Conservation (phyloP, 1,284 basidiomycete genomes). For the Sanghuangporus weigelae region DNA sequence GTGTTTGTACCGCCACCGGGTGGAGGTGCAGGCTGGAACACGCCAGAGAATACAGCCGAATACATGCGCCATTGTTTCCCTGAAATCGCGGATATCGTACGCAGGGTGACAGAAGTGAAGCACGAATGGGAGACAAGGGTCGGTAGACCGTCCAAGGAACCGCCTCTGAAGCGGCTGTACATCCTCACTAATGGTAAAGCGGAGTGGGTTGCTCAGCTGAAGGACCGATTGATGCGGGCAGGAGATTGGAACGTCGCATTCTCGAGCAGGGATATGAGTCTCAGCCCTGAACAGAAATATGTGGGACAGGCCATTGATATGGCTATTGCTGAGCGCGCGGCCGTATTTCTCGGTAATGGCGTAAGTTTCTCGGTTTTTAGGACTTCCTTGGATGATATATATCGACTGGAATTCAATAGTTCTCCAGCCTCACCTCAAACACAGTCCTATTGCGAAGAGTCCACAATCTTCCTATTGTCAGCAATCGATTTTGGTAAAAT, state of each 20-base stretch:
- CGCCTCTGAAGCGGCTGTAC: slow-evolving; percentile 28
- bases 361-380: slow-evolving; percentile 24
- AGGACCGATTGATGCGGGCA: slow-evolving; percentile 16
- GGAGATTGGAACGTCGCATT: slow-evolving; percentile 20
- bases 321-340: slow-evolving; percentile 34
- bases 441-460: slow-evolving; percentile 26
- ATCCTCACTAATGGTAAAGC: slow-evolving; percentile 34
- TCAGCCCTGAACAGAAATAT: slow-evolving; percentile 27
- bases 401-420: slow-evolving; percentile 18
- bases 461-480: background rate
- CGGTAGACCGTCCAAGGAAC: background rate
- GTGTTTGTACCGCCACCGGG: slow-evolving; percentile 28
- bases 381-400: background rate
- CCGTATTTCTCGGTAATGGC: slow-evolving; percentile 41
- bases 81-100: slow-evolving; percentile 34
- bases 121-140: slow-evolving; percentile 20
- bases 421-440: slow-evolving; percentile 27
- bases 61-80: slow-evolving; percentile 40
- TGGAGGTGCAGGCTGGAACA: slow-evolving; percentile 15
- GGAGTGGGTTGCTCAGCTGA: slow-evolving; percentile 29
- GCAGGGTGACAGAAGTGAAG: slow-evolving; percentile 29
- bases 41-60: slow-evolving; percentile 19
- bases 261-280: slow-evolving; percentile 20
- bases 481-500: slow-evolving; percentile 13
- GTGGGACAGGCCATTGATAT: slow-evolving; percentile 35